Evolutionary conservation across 164 flowering plant species (phyloP).

Genomic region (Cinnamomum micranthum): DNA sequence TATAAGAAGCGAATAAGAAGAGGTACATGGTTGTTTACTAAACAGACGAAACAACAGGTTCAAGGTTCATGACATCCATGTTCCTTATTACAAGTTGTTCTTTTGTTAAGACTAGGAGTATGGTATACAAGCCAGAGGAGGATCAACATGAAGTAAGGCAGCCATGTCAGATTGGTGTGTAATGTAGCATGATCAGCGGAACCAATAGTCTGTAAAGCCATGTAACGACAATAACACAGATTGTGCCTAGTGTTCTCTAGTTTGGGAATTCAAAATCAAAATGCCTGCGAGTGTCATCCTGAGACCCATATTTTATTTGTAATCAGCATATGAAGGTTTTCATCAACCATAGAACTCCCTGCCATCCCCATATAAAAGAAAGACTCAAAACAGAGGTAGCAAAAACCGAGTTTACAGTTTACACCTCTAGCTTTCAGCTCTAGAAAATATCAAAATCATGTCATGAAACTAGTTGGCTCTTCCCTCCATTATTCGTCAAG

Average conservation of each 20-base stretch:
- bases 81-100: too few species aligned
- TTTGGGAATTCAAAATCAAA: constrained; percentile 3
- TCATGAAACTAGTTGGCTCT: background rate
- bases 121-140: constrained; percentile 3
- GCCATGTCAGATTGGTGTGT: constrained; percentile 1
- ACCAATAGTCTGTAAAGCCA: constrained; percentile 16
- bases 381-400: background rate
- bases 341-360: background rate
- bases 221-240: constrained; percentile 17
- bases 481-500: too few species aligned
- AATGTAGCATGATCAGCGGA: constrained; percentile 10
- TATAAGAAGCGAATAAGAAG: too few species aligned
- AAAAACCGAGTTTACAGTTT: background rate
- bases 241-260: constrained; percentile 2
- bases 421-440: too few species aligned
- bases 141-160: background rate
- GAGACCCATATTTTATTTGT: background rate
- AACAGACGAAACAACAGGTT: too few species aligned
- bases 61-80: too few species aligned
- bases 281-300: background rate
- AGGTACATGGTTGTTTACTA: too few species aligned
- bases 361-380: background rate
- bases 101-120: background rate
- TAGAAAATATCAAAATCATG: background rate
- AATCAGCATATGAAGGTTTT: background rate